Base-by-base conservation (phyloP, 1,284 basidiomycete species). In the Sparassis latifolia region DNA sequence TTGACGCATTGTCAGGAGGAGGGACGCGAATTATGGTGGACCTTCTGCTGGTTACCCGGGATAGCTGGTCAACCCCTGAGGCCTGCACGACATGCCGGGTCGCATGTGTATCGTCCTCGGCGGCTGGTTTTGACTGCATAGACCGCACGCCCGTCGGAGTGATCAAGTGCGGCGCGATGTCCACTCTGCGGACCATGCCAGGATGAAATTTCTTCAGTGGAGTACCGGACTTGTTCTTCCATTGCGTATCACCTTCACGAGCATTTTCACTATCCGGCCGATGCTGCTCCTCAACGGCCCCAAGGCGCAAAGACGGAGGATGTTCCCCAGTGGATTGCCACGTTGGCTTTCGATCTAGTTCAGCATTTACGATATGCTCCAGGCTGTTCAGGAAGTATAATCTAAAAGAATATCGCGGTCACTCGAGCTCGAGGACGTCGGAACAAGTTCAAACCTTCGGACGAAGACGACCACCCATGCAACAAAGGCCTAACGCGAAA, bases 111-210 rank as follows among this genome's bases (percentile, higher is more conserved):
- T 37, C 35, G 12, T 37, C 35, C 7, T 20, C 20, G 20, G 20
- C 20, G 20, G 20, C 20, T 37, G 35, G 35, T 37, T 37, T 37
- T 37, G 35, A 12, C 6, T 7, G 6, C 20, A 6, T 12, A 37
- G 35, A 37, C 6, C 50, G 58, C 2, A 54, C 48, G 4, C 62
- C 62, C 50, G 57, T 90, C 2, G 87, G 88, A 61, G 92, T 83
- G 44, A 94, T 76, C 28, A 77, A 76, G 50, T 81, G 84, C 0
- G 88, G 86, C 1, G 81, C 82, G 48, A 79, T 76, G 50, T 90
- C 84, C 65, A 89, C 76, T 42, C 90, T 73, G 43, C 82, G 80
- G 54, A 95, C 89, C 90, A 94, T 93, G 53, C 88, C 82, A 30
- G 84, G 74, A 42, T 77, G 70, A 20, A 92, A 52, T 47, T 20